Evolutionary conservation across 2,329 filamentous ascomycete genomes (phyloP), one percentile per base, ranked within the genome.

Genomic region (Lachnellula occidentalis): DNA sequence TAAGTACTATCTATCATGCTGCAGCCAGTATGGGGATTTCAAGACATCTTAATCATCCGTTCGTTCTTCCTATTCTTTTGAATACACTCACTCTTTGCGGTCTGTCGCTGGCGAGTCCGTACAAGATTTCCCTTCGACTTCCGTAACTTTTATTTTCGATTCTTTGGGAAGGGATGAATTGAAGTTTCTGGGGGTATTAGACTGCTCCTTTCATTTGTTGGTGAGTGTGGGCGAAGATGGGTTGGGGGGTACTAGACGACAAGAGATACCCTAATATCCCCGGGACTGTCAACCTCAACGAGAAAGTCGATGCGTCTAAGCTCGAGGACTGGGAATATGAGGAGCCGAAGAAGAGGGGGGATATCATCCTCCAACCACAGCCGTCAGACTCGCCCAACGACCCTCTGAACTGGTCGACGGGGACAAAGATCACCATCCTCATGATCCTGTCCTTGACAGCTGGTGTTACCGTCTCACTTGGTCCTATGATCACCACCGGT

Each of bases 341-440:
- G 37, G 58, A 65, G 11, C 56, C 73, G 48, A 74, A 74, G 64
- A 70, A 70, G 46, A 66, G 69, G 51, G 66, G 67, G 46, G 75
- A 81, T 57, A 72, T 81, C 48, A 36, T 53, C 24, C 51, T 53
- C 48, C 34, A 51, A 6, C 79, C 80, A 8, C 73, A 77, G 55
- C 80, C 80, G 14, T 77, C 76, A 21, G 68, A 74, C 54, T 76
- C 74, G n/a, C 75, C 76, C 43, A 76, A 80, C 60, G 78, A 80
- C 62, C 78, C 78, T 41, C 68, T 80, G 54, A 77, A 78, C 58
- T 80, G 78, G 60, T 60, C 63, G 22, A 53, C 45, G 19, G 36
- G 51, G 14, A 65, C 57, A 17, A 68, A 68, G 50, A 59, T 66
- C 48, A 49, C 63, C 1, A 63, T 66, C 34, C 59, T 31, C 27